Evolutionary conservation across 108 stramenopile genomes (phyloP), one percentile per base, ranked within the genome.

Genomic region (Cyclotella choctawhatcheeana): DNA sequence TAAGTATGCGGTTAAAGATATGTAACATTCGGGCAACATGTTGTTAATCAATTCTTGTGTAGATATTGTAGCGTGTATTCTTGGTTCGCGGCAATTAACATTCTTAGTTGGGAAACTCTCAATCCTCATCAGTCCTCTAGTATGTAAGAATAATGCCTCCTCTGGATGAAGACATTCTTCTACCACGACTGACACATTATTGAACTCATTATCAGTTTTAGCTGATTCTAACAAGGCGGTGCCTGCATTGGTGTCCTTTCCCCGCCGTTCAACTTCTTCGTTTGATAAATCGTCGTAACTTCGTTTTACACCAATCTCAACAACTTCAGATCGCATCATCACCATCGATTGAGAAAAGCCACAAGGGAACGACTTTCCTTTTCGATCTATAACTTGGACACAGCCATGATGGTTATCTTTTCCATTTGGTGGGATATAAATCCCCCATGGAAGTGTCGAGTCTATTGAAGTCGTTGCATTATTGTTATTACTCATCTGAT

Each of bases 131-230:
- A 92, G 69, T 40, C 93, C 93, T 48, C 84, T 67, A 65, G 89
- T 82, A 37, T 83, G 79, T 40, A 95, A 65, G 67, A 91, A 92
- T 10, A 91, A 35, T 16, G 86, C 91, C 85, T 95, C 93, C 71
- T 95, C 93, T 16, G 89, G 74, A 69, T 88, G 89, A 29, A 95
- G 70, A 48, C 86, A 79, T 20, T 86, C 81, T 18, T 76, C 69
- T 13, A 70, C 68, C 0, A 77, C 33, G 14, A 54, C 78, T 27
- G n/a, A n/a, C n/a, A n/a, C n/a, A n/a, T n/a, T n/a, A n/a, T n/a
- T n/a, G n/a, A n/a, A n/a, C n/a, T n/a, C 32, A 17, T 48, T 48
- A 29, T 52, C 60, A 50, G 14, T 35, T 13, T 48, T 32, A 13
- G 34, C 53, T 52, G 50, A 27, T 63, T 29, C 0, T 52, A 54